A percentile compares a stretch with the other conserved stretches of the same genome.
These are phyloP conservation scores for Isabelozyma rhagii DNA, from an alignment of 805 yeast genomes.

Conservation along the genomic window DNA sequence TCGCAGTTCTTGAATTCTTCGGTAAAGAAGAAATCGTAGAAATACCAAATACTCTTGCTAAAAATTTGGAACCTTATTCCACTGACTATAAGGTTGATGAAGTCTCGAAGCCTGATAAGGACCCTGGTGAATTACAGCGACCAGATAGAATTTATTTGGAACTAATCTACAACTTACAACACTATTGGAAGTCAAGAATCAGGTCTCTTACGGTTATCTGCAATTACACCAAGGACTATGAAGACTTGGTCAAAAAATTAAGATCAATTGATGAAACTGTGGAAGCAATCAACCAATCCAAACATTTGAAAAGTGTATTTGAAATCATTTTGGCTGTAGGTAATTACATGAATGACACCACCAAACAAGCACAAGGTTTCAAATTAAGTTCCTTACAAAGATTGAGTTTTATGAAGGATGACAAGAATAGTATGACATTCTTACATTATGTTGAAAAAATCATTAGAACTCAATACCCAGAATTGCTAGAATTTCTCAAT, in stretches of 20 bases:
- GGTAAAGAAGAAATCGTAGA: conserved; percentile 63
- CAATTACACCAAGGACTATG: conserved; percentile 63
- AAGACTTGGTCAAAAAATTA: conserved; percentile 55
- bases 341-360: conserved; percentile 72
- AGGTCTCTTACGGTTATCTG: conserved; percentile 54
- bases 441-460: conserved; percentile 73
- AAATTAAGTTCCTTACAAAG: conserved; percentile 66
- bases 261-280: conserved; percentile 59
- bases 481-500: conserved; percentile 55
- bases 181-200: conserved; percentile 73
- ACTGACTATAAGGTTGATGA: conserved; percentile 40
- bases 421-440: conserved; percentile 64
- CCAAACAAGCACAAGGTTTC: conserved; percentile 69
- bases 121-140: conserved; percentile 57
- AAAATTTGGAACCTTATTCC: conserved; percentile 63
- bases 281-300: conserved; percentile 49
- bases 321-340: conserved; percentile 71
- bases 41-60: conserved; percentile 52
- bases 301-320: conserved; percentile 54
- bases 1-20: conserved; percentile 66
- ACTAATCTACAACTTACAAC: conserved; percentile 61
- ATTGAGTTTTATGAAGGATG: conserved; percentile 69
- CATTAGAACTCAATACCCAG: conserved; percentile 64
- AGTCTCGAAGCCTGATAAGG: conserved; percentile 44
- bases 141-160: conserved; percentile 70